phyloP scores from a whole-genome alignment of 78 protist species.

The Dictyostelium citrinum region DNA sequence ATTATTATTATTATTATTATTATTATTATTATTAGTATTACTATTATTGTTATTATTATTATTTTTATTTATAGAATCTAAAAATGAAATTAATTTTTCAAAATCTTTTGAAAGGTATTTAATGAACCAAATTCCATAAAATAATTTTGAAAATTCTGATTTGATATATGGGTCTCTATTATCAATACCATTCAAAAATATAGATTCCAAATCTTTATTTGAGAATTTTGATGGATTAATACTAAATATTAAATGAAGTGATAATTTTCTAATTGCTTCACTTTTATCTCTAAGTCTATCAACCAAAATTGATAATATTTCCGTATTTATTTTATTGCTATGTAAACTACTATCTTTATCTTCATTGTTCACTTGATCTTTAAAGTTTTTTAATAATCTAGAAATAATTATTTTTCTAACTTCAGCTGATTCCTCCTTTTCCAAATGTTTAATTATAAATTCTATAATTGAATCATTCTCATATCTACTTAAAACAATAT shows the following conservation, averaged over 20 bases:
- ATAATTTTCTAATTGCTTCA: background rate
- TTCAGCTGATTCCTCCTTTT: background rate
- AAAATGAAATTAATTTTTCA: background rate
- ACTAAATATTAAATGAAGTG: background rate
- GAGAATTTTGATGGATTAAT: background rate
- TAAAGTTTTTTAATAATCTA: background rate
- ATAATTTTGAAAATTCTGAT: background rate
- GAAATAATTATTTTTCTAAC: background rate
- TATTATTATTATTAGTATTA: no score
- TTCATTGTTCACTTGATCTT: background rate
- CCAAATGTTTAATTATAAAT: background rate
- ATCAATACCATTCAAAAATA: background rate
- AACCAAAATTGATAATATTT: background rate
- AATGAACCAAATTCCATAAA: background rate
- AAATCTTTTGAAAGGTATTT: background rate
- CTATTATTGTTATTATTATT: background rate
- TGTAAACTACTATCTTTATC: no score
- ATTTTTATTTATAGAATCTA: background rate
- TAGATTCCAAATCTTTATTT: background rate
- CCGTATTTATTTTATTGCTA: no score
- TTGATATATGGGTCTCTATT: background rate
- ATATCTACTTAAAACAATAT: background rate
- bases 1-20: no score
- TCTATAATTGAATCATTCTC: background rate
- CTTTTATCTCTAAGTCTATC: background rate